Percentiles rank a stretch among this genome's conserved stretches.
Evolutionary conservation across 2,329 filamentous ascomycete species (phyloP).

Genomic region (Hypoxylon sp.): DNA sequence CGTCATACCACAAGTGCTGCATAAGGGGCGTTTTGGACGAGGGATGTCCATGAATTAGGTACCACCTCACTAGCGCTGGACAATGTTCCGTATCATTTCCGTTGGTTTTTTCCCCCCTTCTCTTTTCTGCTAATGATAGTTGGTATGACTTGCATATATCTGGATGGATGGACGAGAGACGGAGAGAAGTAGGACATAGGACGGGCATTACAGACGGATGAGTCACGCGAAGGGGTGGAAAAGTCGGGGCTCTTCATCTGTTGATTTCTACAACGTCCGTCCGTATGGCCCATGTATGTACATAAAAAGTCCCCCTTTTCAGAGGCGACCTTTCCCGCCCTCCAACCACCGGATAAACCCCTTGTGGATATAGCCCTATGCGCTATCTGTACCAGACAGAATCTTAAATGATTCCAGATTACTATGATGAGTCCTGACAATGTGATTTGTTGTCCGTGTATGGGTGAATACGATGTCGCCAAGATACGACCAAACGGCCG

Average conservation of each 20-base stretch:
- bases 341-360: neutral
- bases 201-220: constrained; percentile 21
- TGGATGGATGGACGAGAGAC: constrained; percentile 34
- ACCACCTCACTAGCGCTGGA: constrained; percentile 20
- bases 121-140: constrained; percentile 30
- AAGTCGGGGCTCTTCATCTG: constrained; percentile 10
- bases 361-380: constrained; percentile 29
- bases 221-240: constrained; percentile 18
- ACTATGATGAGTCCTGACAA: neutral
- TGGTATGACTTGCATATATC: constrained; percentile 41
- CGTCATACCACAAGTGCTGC: constrained; percentile 24
- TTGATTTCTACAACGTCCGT: neutral
- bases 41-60: constrained; percentile 25
- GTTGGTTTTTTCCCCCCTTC: constrained; percentile 17
- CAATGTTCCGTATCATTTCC: neutral
- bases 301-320: constrained; percentile 25
- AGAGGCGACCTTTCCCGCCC: constrained; percentile 10
- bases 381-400: constrained; percentile 33
- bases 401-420: constrained; percentile 22
- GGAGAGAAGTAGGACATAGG: constrained; percentile 14
- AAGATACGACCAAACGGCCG: neutral
- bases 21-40: constrained; percentile 29
- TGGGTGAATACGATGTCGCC: neutral
- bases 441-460: constrained; percentile 8
- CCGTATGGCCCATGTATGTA: constrained; percentile 30